phyloP scores from a whole-genome alignment of 495 filamentous ascomycete genomes.

The Neurospora sp. region DNA sequence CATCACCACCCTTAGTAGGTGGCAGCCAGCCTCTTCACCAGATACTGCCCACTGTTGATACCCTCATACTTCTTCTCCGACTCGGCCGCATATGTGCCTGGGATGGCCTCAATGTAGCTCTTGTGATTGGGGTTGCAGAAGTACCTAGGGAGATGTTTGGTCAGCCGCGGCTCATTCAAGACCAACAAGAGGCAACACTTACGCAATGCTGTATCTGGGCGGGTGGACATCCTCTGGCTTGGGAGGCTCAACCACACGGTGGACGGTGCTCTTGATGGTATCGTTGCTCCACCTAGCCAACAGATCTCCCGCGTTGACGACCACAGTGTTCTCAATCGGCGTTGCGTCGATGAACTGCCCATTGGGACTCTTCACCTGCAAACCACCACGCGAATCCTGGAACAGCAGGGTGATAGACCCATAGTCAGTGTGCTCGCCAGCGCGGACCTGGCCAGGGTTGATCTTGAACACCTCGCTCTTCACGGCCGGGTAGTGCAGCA shows the following conservation, averaged over 20 bases:
- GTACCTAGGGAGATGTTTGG: constrained; percentile 35
- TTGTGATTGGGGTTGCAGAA: constrained; percentile 91
- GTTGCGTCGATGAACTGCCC: constrained; percentile 75
- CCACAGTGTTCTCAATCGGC: constrained; percentile 72
- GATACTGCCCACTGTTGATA: constrained; percentile 72
- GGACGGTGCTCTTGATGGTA: constrained; percentile 75
- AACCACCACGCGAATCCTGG: constrained; percentile 71
- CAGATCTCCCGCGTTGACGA: constrained; percentile 87
- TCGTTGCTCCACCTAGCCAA: constrained; percentile 87
- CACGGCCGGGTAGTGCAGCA: constrained; percentile 80
- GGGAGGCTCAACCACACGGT: constrained; percentile 83
- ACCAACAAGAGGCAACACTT: constrained; percentile 13
- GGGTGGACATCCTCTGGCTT: constrained; percentile 41
- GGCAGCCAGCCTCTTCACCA: constrained; percentile 66
- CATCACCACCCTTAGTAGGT: constrained; percentile 42
- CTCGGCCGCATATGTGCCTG: constrained; percentile 66
- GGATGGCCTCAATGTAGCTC: constrained; percentile 69
- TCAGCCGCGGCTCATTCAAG: constrained; percentile 3
- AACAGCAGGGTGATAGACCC: constrained; percentile 83
- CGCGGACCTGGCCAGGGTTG: constrained; percentile 66
- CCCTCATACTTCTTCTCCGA: constrained; percentile 67
- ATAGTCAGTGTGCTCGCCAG: constrained; percentile 84
- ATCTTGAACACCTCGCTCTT: constrained; percentile 54
- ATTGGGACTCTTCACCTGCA: constrained; percentile 72
- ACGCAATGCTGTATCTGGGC: constrained; percentile 59